Evolutionary conservation across 441 rosid genomes (phyloP).

Genomic region (Raphanus hybrid): DNA sequence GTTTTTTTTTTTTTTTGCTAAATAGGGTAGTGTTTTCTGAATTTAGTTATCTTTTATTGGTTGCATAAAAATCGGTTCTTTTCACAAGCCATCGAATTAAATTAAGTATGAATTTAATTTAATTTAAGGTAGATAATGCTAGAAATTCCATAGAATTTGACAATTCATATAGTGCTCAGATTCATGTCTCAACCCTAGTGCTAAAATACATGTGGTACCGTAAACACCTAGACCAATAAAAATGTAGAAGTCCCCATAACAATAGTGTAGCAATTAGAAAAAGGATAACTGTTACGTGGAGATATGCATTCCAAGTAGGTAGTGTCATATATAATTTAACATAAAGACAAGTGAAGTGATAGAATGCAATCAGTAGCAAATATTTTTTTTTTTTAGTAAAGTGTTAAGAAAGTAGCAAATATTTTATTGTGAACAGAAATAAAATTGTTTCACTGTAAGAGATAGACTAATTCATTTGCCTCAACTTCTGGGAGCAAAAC

Average conservation of each 20-base stretch:
- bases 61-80: not conserved
- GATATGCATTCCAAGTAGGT: conserved; percentile 23
- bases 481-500: conserved; percentile 31
- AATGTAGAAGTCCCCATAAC: not conserved
- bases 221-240: not conserved
- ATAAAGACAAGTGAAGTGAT: conserved; percentile 4
- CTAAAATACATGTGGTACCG: not conserved
- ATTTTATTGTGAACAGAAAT: conserved; percentile 49
- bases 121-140: not conserved
- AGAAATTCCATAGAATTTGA: not conserved
- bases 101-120: not conserved
- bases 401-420: conserved; percentile 43
- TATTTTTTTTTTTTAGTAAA: conserved; percentile 5
- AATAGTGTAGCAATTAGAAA: not conserved
- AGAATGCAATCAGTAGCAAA: conserved; percentile 55
- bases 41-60: not conserved
- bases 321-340: not conserved
- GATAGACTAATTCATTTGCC: conserved; percentile 43
- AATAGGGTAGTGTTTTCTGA: not conserved
- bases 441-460: conserved; percentile 50
- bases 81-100: not conserved
- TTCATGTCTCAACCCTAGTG: not conserved
- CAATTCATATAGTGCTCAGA: not conserved
- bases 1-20: not conserved
- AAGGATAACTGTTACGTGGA: not conserved